Conservation (phyloP, 1,284 basidiomycete genomes). For the Trametes hirsuta region DNA sequence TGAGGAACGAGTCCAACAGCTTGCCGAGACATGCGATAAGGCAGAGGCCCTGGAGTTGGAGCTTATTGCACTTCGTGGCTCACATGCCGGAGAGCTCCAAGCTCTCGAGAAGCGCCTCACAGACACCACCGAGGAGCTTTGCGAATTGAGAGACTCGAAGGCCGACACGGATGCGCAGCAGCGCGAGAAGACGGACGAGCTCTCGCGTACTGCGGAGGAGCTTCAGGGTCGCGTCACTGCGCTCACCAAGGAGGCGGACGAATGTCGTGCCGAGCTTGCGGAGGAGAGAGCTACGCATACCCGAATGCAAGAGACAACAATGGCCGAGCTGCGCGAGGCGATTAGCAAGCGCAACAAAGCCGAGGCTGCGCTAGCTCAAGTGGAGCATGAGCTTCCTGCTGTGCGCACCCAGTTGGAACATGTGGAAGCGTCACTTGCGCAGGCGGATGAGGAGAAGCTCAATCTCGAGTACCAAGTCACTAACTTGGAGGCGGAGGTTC, state of each 20-base stretch:
- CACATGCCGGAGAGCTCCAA: conserved; percentile 32
- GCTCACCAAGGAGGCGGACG: conserved; percentile 30
- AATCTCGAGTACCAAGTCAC: conserved; percentile 58
- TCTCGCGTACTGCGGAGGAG: conserved; percentile 33
- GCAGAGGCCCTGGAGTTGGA: conserved; percentile 26
- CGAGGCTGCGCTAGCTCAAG: conserved; percentile 31
- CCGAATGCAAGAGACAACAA: conserved; percentile 30
- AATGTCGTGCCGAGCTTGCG: conserved; percentile 39
- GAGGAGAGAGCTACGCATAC: conserved; percentile 39
- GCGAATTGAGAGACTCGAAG: conserved; percentile 27
- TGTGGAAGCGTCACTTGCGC: conserved; percentile 25
- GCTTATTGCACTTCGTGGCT: conserved; percentile 24
- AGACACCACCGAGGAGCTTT: conserved; percentile 21
- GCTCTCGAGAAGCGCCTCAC: conserved; percentile 34
- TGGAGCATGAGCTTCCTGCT: conserved; percentile 33
- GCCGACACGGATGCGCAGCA: conserved; percentile 35
- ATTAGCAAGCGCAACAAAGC: conserved; percentile 32
- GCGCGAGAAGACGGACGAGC: conserved; percentile 33
- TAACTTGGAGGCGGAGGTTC: conserved; percentile 61
- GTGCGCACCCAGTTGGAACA: conserved; percentile 36
- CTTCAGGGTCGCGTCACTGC: conserved; percentile 29
- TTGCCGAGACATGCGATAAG: conserved; percentile 18
- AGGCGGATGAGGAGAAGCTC: conserved; percentile 51
- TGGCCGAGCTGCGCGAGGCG: conserved; percentile 28
- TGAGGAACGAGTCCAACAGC: conserved; percentile 28